Evolutionary conservation across 768 basidiomycete genomes (phyloP), one percentile per base, ranked within the genome.

Genomic region (Phaeotremella fagi): DNA sequence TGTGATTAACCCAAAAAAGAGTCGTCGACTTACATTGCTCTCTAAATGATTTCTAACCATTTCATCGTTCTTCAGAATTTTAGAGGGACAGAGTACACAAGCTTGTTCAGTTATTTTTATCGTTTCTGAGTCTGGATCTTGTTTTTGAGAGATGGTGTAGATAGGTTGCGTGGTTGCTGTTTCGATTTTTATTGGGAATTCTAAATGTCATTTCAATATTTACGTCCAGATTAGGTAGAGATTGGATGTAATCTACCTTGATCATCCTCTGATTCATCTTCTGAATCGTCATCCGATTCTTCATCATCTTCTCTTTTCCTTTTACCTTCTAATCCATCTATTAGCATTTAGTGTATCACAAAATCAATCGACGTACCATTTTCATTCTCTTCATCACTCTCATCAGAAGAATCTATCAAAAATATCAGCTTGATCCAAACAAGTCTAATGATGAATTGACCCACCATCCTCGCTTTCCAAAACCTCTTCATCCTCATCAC

Each of bases 61-160:
- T 11, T 57, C 48, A 2, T 63, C 54, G 24, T 59, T 60, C 47
- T 65, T 62, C 36, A 70, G 28, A 3, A 55, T 29, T 48, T 60
- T 62, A 7, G 57, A 57, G 3, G 65, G 68, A 56, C 68, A 70
- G 5, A 67, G 44, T 0, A 70, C 60, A 37, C 68, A 70, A 18
- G 52, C 54, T 20, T 41, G 18, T n/a, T 50, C 41, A 15, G 33
- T 14, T 26, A 33, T 44, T 38, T 33, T 26, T 14, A 6, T 44
- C 16, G 6, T 22, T 20, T 45, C 14, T 24, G 45, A 27, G 2
- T 43, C 47, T 12, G 35, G 24, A 9, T 41, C 20, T 41, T 12
- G 12, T 6, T 12, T 11, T 7, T 11, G 12, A 4, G 46, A 29
- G 29, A 48, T 24, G 24, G 51, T 20, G 48, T 62, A 70, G 20